These are phyloP conservation scores for Aspergillus persii DNA, from an alignment of 2,329 filamentous ascomycete species.

Conservation along the genomic window DNA sequence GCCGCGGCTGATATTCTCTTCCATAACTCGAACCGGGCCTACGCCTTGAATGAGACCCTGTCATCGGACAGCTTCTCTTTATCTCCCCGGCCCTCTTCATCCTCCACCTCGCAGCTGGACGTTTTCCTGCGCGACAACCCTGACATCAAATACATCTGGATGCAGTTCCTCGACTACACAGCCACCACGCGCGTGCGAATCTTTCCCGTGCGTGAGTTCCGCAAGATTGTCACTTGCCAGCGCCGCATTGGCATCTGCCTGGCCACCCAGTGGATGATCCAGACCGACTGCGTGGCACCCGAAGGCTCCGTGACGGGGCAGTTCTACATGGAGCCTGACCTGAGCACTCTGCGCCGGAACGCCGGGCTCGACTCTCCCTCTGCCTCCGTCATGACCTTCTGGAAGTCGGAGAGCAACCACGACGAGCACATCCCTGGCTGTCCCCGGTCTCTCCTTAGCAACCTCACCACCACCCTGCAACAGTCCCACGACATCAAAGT, in stretches of 20 bases:
- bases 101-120: conserved; percentile 32
- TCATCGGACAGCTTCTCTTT: conserved; percentile 15
- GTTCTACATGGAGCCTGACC: conserved; percentile 65
- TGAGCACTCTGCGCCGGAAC: conserved; percentile 59
- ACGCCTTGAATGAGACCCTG: conserved; percentile 54
- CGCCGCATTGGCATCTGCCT: conserved; percentile 61
- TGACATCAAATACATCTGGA: conserved; percentile 63
- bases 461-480: conserved; percentile 53
- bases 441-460: conserved; percentile 63
- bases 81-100: background rate
- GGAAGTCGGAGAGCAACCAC: conserved; percentile 52
- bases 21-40: conserved; percentile 73
- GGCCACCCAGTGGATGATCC: conserved; percentile 64
- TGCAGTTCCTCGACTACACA: conserved; percentile 80
- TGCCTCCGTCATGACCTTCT: conserved; percentile 66
- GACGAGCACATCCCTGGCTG: conserved; percentile 57
- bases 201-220: conserved; percentile 61
- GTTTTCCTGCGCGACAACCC: conserved; percentile 52
- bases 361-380: conserved; percentile 57
- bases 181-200: conserved; percentile 65
- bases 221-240: conserved; percentile 46
- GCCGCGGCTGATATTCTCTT: conserved; percentile 70
- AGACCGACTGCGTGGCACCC: conserved; percentile 59
- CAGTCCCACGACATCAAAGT: conserved; percentile 57
- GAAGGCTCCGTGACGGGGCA: conserved; percentile 60